phyloP scores from a whole-genome alignment of 192 early-diverging fungal genomes.

The Powellomyces hirtus region DNA sequence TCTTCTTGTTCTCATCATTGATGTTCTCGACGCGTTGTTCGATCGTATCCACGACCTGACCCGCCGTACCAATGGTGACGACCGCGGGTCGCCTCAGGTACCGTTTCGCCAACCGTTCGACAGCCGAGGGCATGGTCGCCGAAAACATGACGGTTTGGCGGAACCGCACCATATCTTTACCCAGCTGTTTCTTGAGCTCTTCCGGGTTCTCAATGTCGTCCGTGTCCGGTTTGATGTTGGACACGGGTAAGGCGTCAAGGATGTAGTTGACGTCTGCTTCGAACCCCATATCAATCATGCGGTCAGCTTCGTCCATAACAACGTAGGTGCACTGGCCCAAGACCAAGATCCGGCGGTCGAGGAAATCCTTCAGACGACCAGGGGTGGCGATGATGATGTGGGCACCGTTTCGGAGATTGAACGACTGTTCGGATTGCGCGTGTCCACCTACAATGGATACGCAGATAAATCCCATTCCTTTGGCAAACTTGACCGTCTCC shows the following conservation, averaged over 20 bases:
- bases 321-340: constrained; percentile 94
- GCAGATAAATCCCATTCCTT: constrained; percentile 81
- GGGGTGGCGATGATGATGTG: constrained; percentile 99
- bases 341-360: constrained; percentile 86
- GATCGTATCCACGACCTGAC: constrained; percentile 94
- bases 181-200: constrained; percentile 26
- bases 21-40: constrained; percentile 96
- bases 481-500: constrained; percentile 88
- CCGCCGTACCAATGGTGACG: constrained; percentile 94
- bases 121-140: constrained; percentile 94
- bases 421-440: constrained; percentile 82
- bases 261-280: constrained; percentile 95
- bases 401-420: constrained; percentile 85
- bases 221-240: constrained; percentile 83
- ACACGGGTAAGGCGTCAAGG: constrained; percentile 87
- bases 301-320: constrained; percentile 99
- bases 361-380: constrained; percentile 88
- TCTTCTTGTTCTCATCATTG: constrained; percentile 79
- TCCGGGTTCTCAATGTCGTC: constrained; percentile 65
- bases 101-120: constrained; percentile 91
- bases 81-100: constrained; percentile 89
- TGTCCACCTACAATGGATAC: constrained; percentile 67
- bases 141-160: constrained; percentile 99
- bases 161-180: constrained; percentile 40
- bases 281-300: constrained; percentile 73